Evolutionary conservation across 768 basidiomycete species (phyloP).

Genomic region (Zangia roseola): DNA sequence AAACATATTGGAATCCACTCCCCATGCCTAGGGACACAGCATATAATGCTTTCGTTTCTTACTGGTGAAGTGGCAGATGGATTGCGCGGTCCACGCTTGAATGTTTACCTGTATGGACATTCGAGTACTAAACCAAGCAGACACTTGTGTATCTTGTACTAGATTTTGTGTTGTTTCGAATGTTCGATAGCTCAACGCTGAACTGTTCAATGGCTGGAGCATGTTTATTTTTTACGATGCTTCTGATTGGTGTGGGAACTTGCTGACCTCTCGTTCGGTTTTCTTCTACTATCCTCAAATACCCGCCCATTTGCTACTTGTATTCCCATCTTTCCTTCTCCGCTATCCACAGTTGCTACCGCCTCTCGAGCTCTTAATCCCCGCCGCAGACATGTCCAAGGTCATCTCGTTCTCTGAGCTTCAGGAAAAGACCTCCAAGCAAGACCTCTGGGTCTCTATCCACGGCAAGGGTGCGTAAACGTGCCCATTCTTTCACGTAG

Average conservation of each 20-base stretch:
- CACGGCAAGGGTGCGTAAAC: constrained; percentile 70
- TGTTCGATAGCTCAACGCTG: neutral
- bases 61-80: constrained; percentile 74
- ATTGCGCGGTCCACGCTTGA: constrained; percentile 75
- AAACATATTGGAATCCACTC: constrained; percentile 44
- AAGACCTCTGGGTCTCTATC: constrained; percentile 78
- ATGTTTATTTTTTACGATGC: neutral
- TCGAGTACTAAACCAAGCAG: constrained; percentile 76
- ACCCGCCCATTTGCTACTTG: neutral
- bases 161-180: neutral
- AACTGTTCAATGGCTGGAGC: no score
- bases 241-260: constrained; percentile 28
- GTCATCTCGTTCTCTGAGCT: constrained; percentile 72
- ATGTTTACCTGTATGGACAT: constrained; percentile 62
- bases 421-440: constrained; percentile 70
- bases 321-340: constrained; percentile 5
- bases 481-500: neutral
- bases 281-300: constrained; percentile 15
- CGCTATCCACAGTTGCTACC: constrained; percentile 11
- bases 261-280: constrained; percentile 19
- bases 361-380: constrained; percentile 2
- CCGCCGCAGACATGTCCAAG: constrained; percentile 42
- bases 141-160: constrained; percentile 32
- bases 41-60: constrained; percentile 72
- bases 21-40: constrained; percentile 79